A percentile compares a stretch with the other conserved stretches of the same genome.
phyloP scores from a whole-genome alignment of 179 eudicot species.

The Carnegiea gigantea region DNA sequence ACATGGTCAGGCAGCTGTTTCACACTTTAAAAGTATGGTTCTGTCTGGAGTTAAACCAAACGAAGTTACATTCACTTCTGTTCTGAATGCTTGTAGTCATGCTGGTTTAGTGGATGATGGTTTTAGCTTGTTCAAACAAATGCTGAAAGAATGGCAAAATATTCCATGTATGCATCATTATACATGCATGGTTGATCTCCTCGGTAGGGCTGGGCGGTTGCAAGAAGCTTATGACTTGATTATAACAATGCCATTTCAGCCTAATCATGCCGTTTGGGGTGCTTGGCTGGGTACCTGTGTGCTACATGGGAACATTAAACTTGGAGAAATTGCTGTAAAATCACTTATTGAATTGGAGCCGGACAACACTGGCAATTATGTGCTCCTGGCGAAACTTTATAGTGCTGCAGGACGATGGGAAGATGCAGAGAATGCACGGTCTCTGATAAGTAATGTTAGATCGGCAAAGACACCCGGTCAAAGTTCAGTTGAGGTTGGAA shows the following conservation, averaged over 20 bases:
- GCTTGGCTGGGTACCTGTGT: conserved; percentile 33
- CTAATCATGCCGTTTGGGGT: conserved; percentile 34
- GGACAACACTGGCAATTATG: conserved; percentile 24
- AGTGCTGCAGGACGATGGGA: conserved; percentile 33
- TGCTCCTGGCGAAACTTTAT: conserved; percentile 32
- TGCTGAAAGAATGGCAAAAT: conserved; percentile 22
- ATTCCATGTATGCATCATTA: conserved; percentile 27
- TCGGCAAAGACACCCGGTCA: conserved; percentile 26
- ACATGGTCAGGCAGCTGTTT: conserved; percentile 46
- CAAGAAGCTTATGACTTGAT: conserved; percentile 34
- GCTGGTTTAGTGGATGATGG: conserved; percentile 75
- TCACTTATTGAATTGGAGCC: conserved; percentile 28
- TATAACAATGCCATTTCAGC: conserved; percentile 26
- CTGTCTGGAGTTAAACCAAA: conserved; percentile 58
- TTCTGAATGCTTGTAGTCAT: conserved; percentile 69
- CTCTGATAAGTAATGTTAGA: conserved; percentile 14
- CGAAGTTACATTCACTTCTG: conserved; percentile 65
- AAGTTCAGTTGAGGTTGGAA: conserved; percentile 20
- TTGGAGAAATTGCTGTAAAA: conserved; percentile 31
- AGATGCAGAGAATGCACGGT: conserved; percentile 25
- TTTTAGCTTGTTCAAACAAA: conserved; percentile 39
- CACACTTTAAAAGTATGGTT: conserved; percentile 58
- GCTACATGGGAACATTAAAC: conserved; percentile 23
- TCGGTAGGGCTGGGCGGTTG: conserved; percentile 39
- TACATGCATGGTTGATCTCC: conserved; percentile 39